A percentile compares a stretch with the other conserved stretches of the same genome.
phyloP scores from a whole-genome alignment of 257 asterid genomes.

The Solanum tarapatanum region DNA sequence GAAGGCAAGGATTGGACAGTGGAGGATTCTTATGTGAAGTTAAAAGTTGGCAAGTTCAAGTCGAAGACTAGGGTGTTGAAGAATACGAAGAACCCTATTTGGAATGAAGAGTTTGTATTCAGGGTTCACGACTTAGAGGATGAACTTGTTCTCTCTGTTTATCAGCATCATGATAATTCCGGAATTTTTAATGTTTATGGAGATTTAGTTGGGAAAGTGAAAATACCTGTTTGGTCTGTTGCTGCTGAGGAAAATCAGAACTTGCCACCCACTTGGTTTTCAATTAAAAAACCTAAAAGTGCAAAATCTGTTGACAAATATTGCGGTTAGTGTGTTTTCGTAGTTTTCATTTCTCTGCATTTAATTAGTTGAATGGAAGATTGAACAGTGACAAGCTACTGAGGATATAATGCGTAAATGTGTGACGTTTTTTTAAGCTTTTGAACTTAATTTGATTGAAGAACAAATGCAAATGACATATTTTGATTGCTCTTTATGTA shows the following conservation, averaged over 20 bases:
- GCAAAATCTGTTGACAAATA: conserved; percentile 26
- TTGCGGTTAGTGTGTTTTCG: conserved; percentile 34
- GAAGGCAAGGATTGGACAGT: conserved; percentile 58
- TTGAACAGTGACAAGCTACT: neutral
- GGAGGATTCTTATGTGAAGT: conserved; percentile 56
- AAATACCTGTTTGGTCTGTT: conserved; percentile 61
- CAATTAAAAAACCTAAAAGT: conserved; percentile 37
- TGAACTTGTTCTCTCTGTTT: conserved; percentile 48
- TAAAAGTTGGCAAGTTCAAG: conserved; percentile 56
- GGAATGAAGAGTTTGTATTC: conserved; percentile 89
- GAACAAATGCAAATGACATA: neutral
- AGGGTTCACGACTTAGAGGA: conserved; percentile 54
- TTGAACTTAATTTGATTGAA: neutral
- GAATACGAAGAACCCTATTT: conserved; percentile 39
- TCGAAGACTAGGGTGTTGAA: conserved; percentile 56
- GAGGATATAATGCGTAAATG: neutral
- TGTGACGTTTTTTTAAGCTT: neutral
- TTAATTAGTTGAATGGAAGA: neutral
- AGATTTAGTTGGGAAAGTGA: conserved; percentile 55
- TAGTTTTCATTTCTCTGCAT: too few relatives aligned
- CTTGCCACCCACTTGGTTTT: conserved; percentile 80
- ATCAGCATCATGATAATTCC: conserved; percentile 33
- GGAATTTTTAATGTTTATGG: conserved; percentile 46
- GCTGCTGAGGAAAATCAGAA: conserved; percentile 51
- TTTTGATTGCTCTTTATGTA: neutral